A percentile compares a stretch with the other conserved stretches of the same genome.
These are phyloP conservation scores for Trametes villosa DNA, from an alignment of 768 basidiomycete genomes.

Conservation along the genomic window DNA sequence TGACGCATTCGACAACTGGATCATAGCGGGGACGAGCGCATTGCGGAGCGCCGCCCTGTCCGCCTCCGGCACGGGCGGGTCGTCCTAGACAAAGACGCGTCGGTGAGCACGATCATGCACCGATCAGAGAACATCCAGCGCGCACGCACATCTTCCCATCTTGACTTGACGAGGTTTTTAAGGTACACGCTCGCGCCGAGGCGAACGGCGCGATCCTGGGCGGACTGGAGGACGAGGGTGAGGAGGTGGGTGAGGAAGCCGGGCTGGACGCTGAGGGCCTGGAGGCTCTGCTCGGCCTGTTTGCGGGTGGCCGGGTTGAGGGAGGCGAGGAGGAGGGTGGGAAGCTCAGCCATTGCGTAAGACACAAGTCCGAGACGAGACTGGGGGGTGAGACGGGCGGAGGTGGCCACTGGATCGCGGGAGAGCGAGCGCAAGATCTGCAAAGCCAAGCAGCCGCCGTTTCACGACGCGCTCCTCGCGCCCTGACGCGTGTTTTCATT, in stretches of 20 bases:
- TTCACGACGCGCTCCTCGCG: conserved; percentile 1
- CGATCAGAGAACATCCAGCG: not conserved
- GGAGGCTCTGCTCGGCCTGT: conserved; percentile 80
- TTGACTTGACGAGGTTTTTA: conserved; percentile 85
- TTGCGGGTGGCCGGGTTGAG: conserved; percentile 71
- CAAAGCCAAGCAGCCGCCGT: not conserved
- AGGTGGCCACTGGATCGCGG: conserved; percentile 5
- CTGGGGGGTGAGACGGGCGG: not conserved
- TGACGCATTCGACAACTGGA: conserved; percentile 71
- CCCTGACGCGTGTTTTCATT: conserved; percentile 9
- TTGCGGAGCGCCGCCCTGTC: conserved; percentile 77
- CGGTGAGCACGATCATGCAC: not conserved
- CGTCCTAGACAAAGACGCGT: conserved; percentile 53
- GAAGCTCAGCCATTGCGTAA: conserved; percentile 62
- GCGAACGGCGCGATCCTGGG: conserved; percentile 69
- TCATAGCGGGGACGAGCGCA: conserved; percentile 91
- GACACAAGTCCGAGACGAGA: not conserved
- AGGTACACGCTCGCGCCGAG: conserved; percentile 89
- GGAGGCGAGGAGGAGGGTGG: conserved; percentile 72
- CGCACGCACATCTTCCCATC: conserved; percentile 81
- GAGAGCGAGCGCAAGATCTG: not conserved
- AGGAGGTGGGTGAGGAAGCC: conserved; percentile 85
- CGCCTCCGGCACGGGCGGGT: conserved; percentile 64
- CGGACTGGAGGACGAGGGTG: conserved; percentile 69
- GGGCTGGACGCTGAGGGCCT: conserved; percentile 64